Evolutionary conservation across 371 early-diverging fungal genomes (phyloP), one percentile per base, ranked within the genome.

Genomic region (Parasitella parasitica): DNA sequence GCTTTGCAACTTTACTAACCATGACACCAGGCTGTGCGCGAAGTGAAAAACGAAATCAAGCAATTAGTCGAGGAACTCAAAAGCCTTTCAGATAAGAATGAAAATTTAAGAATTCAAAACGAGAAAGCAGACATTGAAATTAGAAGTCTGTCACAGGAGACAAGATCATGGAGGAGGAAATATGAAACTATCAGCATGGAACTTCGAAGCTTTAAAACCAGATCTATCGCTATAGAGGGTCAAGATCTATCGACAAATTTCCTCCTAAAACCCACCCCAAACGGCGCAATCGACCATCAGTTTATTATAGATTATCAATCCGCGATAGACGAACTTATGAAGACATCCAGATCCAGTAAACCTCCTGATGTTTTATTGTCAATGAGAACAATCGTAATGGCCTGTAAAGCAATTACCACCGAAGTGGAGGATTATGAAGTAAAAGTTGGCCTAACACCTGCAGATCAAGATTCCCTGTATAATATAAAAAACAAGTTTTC

Each of bases 341-440:
- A 77, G 8, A 83, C 87, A 13, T 86, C 85, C 30, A 86, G 86
- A 67, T 84, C 86, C 15, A 87, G 87, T 52, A 80, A 81, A 34
- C 88, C 91, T 2, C 80, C 89, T 0, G 86, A 86, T 27, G 89
- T 95, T 1, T 78, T 95, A 24, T 73, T 84, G 13, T 87, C 92
- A 2, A 93, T 94, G 93, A 87, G 90, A 64, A 73, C 87, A 0
- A 88, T 96, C 27, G 93, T 94, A 26, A 78, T 89, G 43, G 83
- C 92, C 0, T 94, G 95, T 78, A 90, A 89, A 54, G 73, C 84
- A 48, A 90, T 96, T 39, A 93, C 89, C 0, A 92, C 91, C 51
- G 89, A 93, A 56, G 87, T 91, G 16, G 93, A 92, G 59, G 72
- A 75, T 3, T 87, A 86, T 37, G 85, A 86, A 54, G 58, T 78